Evolutionary conservation across 345 rosid genomes (phyloP).

Genomic region (Gossypium bickii): DNA sequence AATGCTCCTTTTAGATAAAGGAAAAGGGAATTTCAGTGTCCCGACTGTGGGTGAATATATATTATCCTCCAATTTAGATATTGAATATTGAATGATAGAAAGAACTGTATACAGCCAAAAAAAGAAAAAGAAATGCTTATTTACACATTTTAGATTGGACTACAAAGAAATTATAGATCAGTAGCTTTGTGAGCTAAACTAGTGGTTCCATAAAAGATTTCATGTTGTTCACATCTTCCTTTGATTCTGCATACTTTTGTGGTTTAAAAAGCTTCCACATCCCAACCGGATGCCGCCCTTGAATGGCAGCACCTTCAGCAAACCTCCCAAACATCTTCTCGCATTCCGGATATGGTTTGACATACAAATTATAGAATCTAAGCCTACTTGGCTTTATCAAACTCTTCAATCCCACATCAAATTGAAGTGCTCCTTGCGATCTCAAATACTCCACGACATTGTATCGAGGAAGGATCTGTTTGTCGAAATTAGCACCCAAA

Average conservation of each 20-base stretch:
- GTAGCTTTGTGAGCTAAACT: not conserved
- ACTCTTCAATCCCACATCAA: not conserved
- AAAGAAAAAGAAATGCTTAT: too few species aligned
- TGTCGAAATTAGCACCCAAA: not conserved
- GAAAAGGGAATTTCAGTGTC: too few species aligned
- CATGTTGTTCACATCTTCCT: constrained; percentile 2
- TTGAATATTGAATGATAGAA: too few species aligned
- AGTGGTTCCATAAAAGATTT: constrained; percentile 1
- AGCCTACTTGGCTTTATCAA: constrained; percentile 8
- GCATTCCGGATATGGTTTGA: constrained; percentile 5
- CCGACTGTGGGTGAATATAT: too few species aligned
- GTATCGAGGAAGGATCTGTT: not conserved
- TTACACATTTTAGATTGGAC: not conserved
- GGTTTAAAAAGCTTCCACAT: constrained; percentile 8
- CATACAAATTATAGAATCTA: constrained; percentile 1
- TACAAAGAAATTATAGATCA: not conserved
- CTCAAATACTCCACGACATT: not conserved
- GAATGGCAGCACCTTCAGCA: not conserved
- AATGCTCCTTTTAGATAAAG: too few species aligned
- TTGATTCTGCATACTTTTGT: not conserved
- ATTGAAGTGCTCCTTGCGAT: not conserved
- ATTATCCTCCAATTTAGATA: too few species aligned
- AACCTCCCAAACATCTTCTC: constrained; percentile 2
- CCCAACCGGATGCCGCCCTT: not conserved
- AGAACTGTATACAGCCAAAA: too few species aligned